A percentile compares a stretch with the other conserved stretches of the same genome.
These are phyloP conservation scores for Phytopythium chamaehyphon DNA, from an alignment of 352 stramenopile genomes.

Conservation along the genomic window DNA sequence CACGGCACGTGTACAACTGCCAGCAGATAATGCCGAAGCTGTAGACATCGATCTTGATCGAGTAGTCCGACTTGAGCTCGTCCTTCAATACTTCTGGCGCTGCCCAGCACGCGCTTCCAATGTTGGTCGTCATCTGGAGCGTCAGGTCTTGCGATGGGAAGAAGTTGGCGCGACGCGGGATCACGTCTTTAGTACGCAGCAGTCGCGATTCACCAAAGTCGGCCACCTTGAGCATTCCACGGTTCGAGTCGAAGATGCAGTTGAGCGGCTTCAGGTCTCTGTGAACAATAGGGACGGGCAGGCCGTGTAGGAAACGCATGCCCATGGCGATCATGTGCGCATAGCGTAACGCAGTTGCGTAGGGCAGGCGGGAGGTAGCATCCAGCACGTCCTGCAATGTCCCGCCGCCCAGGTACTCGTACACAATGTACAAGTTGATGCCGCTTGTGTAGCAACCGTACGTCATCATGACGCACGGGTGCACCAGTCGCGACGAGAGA, in stretches of 20 bases:
- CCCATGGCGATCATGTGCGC: constrained; percentile 78
- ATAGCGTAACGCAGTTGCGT: constrained; percentile 65
- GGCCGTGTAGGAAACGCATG: constrained; percentile 74
- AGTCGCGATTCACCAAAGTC: constrained; percentile 78
- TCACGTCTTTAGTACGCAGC: constrained; percentile 56
- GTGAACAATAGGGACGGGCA: constrained; percentile 75
- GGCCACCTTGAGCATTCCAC: constrained; percentile 75
- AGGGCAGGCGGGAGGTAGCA: constrained; percentile 37
- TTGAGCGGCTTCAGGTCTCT: constrained; percentile 79
- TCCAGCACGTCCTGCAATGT: constrained; percentile 79
- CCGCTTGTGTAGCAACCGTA: constrained; percentile 80
- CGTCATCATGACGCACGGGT: constrained; percentile 82
- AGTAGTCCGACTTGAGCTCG: constrained; percentile 64
- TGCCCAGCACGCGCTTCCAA: constrained; percentile 78
- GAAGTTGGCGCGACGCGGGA: constrained; percentile 45
- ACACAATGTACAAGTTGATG: constrained; percentile 81
- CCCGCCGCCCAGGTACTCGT: constrained; percentile 73
- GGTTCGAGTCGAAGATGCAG: constrained; percentile 75
- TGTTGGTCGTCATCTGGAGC: constrained; percentile 80
- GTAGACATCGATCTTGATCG: constrained; percentile 82
- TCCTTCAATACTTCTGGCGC: constrained; percentile 72
- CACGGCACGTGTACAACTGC: constrained; percentile 71
- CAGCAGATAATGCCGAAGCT: constrained; percentile 85
- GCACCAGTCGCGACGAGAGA: constrained; percentile 68
- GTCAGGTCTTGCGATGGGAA: constrained; percentile 61